These are phyloP conservation scores for Logfia minima DNA, from an alignment of 129 eudicot species.

Conservation along the genomic window DNA sequence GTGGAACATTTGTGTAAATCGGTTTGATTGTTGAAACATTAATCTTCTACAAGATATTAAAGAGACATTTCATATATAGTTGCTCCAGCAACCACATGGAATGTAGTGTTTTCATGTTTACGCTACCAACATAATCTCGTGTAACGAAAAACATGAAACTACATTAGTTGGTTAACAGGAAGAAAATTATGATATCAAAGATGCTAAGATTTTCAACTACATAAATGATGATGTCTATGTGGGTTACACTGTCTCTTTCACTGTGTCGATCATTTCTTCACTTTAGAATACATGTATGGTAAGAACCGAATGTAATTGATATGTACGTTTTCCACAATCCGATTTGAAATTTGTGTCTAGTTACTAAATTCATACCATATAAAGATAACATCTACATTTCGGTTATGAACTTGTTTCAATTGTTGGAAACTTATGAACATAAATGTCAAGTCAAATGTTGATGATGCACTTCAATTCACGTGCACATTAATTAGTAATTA, in stretches of 20 bases:
- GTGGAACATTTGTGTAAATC: no score
- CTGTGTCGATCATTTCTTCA: conserved; percentile 5
- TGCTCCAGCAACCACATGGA: no score
- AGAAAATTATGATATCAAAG: not conserved
- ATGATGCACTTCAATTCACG: not conserved
- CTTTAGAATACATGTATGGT: not conserved
- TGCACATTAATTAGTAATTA: not conserved
- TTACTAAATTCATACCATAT: no score
- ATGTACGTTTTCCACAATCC: not conserved
- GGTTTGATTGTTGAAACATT: no score
- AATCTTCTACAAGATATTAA: no score
- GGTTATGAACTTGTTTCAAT: no score
- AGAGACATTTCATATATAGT: no score
- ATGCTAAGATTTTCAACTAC: conserved; percentile 6
- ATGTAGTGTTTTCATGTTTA: no score
- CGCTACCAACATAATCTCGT: no score
- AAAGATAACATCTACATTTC: no score
- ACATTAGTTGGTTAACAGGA: not conserved
- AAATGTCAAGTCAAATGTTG: not conserved
- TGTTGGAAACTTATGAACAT: no score
- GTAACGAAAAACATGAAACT: not conserved
- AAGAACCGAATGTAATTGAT: not conserved
- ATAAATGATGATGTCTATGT: conserved; percentile 23
- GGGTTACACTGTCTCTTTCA: conserved; percentile 20
- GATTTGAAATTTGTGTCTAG: not conserved